These are phyloP conservation scores for Hypoxylon sp. DNA, from an alignment of 2,329 filamentous ascomycete species.

Conservation along the genomic window DNA sequence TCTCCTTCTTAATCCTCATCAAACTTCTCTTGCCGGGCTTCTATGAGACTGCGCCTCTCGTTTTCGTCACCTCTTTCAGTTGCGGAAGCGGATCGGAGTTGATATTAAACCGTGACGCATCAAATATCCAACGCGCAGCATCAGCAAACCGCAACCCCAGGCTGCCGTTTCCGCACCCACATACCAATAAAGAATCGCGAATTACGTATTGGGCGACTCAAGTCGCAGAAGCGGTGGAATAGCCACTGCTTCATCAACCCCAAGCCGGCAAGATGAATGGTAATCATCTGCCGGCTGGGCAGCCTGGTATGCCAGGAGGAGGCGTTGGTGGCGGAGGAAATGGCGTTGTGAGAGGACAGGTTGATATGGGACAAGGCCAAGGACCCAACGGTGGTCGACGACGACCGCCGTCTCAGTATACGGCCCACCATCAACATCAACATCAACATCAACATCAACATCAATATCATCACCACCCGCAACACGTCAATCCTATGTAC, in stretches of 20 bases:
- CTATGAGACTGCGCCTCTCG: slow-evolving; percentile 33
- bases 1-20: neutral
- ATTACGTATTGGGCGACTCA: slow-evolving; percentile 31
- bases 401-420: slow-evolving; percentile 54
- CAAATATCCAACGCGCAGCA: slow-evolving; percentile 33
- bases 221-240: slow-evolving; percentile 51
- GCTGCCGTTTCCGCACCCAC: slow-evolving; percentile 16
- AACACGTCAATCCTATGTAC: slow-evolving; percentile 64
- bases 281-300: slow-evolving; percentile 83
- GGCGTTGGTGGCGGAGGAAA: slow-evolving; percentile 51
- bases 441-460: slow-evolving; percentile 59
- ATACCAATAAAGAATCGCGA: slow-evolving; percentile 16
- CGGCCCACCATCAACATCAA: slow-evolving; percentile 57
- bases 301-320: slow-evolving; percentile 67
- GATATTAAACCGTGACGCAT: slow-evolving; percentile 39
- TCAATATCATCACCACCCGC: slow-evolving; percentile 58
- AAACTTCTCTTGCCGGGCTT: slow-evolving; percentile 6
- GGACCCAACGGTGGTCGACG: slow-evolving; percentile 54
- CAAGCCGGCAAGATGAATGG: slow-evolving; percentile 82
- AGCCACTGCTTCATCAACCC: slow-evolving; percentile 57
- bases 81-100: slow-evolving; percentile 47
- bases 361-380: slow-evolving; percentile 52
- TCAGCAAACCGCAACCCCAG: slow-evolving; percentile 20
- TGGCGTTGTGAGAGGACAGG: slow-evolving; percentile 45
- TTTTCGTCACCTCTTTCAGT: slow-evolving; percentile 26